Percentiles rank a stretch among this genome's conserved stretches.
Conservation (phyloP, 192 early-diverging fungal genomes). For the Rhizophagus clarus region DNA sequence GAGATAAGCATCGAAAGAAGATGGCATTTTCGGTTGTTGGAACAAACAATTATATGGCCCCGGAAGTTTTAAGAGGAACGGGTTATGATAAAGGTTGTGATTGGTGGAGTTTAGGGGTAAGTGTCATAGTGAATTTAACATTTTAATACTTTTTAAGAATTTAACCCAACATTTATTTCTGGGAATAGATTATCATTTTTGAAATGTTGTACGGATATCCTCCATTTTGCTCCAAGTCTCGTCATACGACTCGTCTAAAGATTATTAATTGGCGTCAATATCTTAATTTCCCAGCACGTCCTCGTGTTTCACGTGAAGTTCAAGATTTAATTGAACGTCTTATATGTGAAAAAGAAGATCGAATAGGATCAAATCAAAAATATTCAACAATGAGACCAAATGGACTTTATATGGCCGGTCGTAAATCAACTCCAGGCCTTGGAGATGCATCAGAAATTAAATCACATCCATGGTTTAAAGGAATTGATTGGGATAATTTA, state of each 20-base stretch:
- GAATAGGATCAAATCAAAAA: constrained; percentile 48
- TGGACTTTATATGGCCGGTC: constrained; percentile 35
- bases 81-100: constrained; percentile 58
- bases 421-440: constrained; percentile 37
- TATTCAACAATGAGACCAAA: constrained; percentile 40
- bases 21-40: constrained; percentile 84
- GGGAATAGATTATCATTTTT: constrained; percentile 58
- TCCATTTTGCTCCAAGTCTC: constrained; percentile 61
- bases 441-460: constrained; percentile 77
- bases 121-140: neutral
- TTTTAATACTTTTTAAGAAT: constrained; percentile 1
- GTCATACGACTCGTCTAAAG: constrained; percentile 64
- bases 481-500: constrained; percentile 72
- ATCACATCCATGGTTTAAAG: constrained; percentile 73
- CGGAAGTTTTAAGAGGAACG: constrained; percentile 70
- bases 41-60: constrained; percentile 93
- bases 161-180: neutral
- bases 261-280: constrained; percentile 69
- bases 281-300: constrained; percentile 59
- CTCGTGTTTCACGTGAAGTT: constrained; percentile 54
- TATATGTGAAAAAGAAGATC: constrained; percentile 60
- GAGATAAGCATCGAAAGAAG: constrained; percentile 49
- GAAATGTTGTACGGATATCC: constrained; percentile 79
- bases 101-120: constrained; percentile 78
- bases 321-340: constrained; percentile 63